Base-by-base conservation (phyloP, 75 land plant species). In the Sequoiadendron giganteum region DNA sequence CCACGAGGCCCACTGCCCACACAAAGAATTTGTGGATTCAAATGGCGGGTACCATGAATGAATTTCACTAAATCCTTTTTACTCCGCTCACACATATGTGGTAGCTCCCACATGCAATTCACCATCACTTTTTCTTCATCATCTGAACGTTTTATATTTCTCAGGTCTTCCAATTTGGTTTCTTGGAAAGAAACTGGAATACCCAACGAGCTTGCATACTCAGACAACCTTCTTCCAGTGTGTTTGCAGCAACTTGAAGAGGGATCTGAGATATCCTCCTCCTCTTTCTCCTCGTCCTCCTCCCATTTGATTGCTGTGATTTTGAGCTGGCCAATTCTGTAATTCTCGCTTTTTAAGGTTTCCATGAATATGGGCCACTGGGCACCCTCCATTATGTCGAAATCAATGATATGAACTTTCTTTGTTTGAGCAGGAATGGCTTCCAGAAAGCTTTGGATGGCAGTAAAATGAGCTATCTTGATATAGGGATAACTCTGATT, bases 381-480 rank as follows among this genome's bases (percentile, higher is more conserved):
- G 14, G 90, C 85, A 3, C 94, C 96, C 36, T 93, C 93, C 92
- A 91, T 89, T 86, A 93, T 91, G 39, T 95, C 96, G 80, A 89
- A 95, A 80, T 95, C 96, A 30, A 95, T 84, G 28, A 95, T 88
- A 65, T 95, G 96, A n/a, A 95, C 85, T 1, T 90, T 68, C 8
- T 40, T 21, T 21, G 0, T 11, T 88, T 76, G 1, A 86, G 91
- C 16, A 80, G 14, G 13, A 8, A 91, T 88, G 0, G 96, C 92
- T 70, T 93, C 96, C 34, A 95, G 76, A 32, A 95, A 92, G 34
- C 93, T 93, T 72, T 95, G 96, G 87, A 93, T 95, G 15, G 96
- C 96, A 32, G 92, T 91, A 89, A 93, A 95, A 86, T 95, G 94
- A 3, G 93, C 93, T 39, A 93, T 92, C 65, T 92, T 92, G 30